A percentile compares a stretch with the other conserved stretches of the same genome.
Conservation (phyloP, 192 early-diverging fungal species). For the Podila verticillata region DNA sequence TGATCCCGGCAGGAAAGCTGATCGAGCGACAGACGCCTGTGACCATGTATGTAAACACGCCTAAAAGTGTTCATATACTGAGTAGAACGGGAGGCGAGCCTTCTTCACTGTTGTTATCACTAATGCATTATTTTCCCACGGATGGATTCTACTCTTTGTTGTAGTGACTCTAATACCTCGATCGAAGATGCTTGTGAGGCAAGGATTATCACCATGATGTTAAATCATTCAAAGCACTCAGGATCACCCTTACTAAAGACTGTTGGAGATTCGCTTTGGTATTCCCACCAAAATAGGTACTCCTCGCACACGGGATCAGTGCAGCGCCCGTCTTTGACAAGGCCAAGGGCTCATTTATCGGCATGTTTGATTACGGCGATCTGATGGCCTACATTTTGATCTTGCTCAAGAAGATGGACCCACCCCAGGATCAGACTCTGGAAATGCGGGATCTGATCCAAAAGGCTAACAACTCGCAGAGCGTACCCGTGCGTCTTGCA, state of each 20-base stretch:
- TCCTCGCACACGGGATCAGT: slow-evolving; percentile 78
- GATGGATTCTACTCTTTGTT: neutral
- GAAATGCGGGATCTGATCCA: slow-evolving; percentile 67
- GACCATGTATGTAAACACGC: slow-evolving; percentile 60
- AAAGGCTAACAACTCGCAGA: slow-evolving; percentile 55
- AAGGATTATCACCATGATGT: neutral
- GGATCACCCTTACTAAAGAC: neutral
- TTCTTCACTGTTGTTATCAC: neutral
- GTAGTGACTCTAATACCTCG: slow-evolving; percentile 61
- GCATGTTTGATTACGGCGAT: slow-evolving; percentile 91
- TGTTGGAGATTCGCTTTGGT: too few species aligned
- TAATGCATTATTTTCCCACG: neutral
- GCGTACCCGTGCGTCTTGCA: slow-evolving; percentile 69
- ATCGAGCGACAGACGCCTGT: slow-evolving; percentile 70
- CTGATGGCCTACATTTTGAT: slow-evolving; percentile 79
- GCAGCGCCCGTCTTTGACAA: slow-evolving; percentile 82
- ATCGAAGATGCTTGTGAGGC: slow-evolving; percentile 80
- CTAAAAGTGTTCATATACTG: too few species aligned
- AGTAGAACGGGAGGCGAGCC: neutral
- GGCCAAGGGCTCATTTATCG: slow-evolving; percentile 65
- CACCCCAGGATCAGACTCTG: slow-evolving; percentile 42
- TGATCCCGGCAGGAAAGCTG: slow-evolving; percentile 64
- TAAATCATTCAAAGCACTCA: neutral
- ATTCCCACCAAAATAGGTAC: slow-evolving; percentile 27
- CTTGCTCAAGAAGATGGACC: slow-evolving; percentile 61